Evolutionary conservation across 352 stramenopile genomes (phyloP), one percentile per base, ranked within the genome.

Genomic region (Phytophthora ohioensis): DNA sequence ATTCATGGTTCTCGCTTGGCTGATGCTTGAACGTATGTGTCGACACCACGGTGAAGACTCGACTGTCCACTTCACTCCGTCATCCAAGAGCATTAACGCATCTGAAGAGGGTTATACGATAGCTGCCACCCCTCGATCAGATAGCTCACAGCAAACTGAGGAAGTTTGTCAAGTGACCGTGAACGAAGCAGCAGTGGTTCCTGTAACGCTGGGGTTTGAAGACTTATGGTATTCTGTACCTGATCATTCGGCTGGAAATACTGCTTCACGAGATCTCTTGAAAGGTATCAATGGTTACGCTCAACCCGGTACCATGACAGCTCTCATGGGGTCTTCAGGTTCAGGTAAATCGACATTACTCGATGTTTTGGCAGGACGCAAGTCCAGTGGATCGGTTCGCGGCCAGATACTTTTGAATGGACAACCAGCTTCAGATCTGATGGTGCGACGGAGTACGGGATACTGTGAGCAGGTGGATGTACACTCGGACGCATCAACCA

Each of bases 331-430:
- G 4, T 76, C 77, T 2, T 80, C 69, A n/a, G 85, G 87, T 47
- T 82, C 88, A 15, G 91, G 93, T 3, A 98, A 98, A 71, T 97
- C 93, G 7, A 98, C 94, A 11, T 75, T 98, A 4, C 88, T 97
- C 63, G 93, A 98, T 76, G 92, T 98, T 5, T 87, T 98, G 42
- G 88, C 93, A 3, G 73, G 94, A 30, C 79, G 94, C 55, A 98
- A 98, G 75, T 85, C 79, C 15, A 82, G 76, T 17, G 93, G 92
- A 27, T 77, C 69, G 1, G 73, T 90, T 35, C 67, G 60, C 10
- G 89, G 89, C 4, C 41, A 84, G 0, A 65, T 94, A 11, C 34
- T 85, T 9, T 73, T 71, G 8, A 87, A 84, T 46, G 76, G 76
- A 8, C 31, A 75, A 27, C 36, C 41, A 35, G 74, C 74, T 39